These are phyloP conservation scores for Yamadazyma kanchanaburiensis DNA, from an alignment of 1,139 yeast species.

Conservation along the genomic window DNA sequence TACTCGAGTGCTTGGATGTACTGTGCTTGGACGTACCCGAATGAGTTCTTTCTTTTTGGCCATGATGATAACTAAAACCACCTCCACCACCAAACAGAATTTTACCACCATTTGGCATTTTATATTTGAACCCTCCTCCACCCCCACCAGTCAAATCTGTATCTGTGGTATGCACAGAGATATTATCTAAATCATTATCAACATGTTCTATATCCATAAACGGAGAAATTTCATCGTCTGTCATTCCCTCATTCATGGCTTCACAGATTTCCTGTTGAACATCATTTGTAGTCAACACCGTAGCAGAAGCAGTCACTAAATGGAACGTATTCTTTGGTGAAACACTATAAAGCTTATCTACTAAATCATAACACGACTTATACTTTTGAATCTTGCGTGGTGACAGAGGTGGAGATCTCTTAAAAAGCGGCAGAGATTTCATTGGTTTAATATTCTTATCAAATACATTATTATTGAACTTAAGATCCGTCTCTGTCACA, in stretches of 20 bases:
- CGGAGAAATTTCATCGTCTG: conserved; percentile 2
- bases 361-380: conserved; percentile 24
- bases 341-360: conserved; percentile 37
- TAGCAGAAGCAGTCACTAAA: conserved; percentile 30
- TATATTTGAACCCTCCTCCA: conserved; percentile 23
- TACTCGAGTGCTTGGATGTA: not conserved
- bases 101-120: conserved; percentile 21
- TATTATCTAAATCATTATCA: conserved; percentile 5
- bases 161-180: conserved; percentile 10
- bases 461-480: conserved; percentile 5
- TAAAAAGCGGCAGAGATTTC: conserved; percentile 3
- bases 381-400: conserved; percentile 8
- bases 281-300: conserved; percentile 18
- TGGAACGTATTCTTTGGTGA: conserved; percentile 41
- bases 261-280: too few species aligned
- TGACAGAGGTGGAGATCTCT: conserved; percentile 2
- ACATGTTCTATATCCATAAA: conserved; percentile 2
- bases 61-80: conserved; percentile 21
- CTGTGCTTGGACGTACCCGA: conserved; percentile 4
- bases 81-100: conserved; percentile 27
- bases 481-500: not conserved
- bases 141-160: conserved; percentile 21
- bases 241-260: too few species aligned
- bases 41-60: conserved; percentile 1
- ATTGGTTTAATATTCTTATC: conserved; percentile 4